Evolutionary conservation across 768 basidiomycete species (phyloP).

Genomic region (Phaffia tasmanica): DNA sequence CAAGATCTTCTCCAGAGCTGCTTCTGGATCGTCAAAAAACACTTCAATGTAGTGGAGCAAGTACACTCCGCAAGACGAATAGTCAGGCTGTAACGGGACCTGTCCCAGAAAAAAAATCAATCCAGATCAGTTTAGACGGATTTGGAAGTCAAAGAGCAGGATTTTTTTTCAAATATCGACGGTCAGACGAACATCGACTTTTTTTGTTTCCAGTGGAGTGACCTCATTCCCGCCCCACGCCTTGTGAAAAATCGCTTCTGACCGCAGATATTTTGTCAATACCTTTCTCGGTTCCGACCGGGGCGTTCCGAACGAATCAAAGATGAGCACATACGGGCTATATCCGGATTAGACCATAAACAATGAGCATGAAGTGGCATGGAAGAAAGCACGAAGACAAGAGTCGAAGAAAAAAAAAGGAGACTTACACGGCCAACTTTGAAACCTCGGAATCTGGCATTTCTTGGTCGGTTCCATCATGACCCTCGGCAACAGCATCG

Average conservation of each 20-base stretch:
- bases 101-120: conserved; percentile 33
- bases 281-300: conserved; percentile 45
- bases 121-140: background rate
- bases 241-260: conserved; percentile 66
- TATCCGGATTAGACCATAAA: background rate
- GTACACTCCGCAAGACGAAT: conserved; percentile 84
- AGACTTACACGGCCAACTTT: background rate
- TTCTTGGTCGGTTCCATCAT: background rate
- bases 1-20: conserved; percentile 47
- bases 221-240: conserved; percentile 33
- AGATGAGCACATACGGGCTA: conserved; percentile 71
- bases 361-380: background rate
- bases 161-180: background rate
- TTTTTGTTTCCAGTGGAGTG: conserved; percentile 11
- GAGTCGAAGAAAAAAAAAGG: background rate
- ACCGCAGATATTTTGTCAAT: conserved; percentile 55
- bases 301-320: conserved; percentile 72
- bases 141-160: background rate
- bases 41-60: conserved; percentile 72
- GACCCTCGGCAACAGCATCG: background rate
- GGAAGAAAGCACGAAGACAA: background rate
- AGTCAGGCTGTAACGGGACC: conserved; percentile 84
- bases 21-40: conserved; percentile 56
- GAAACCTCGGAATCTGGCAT: background rate
- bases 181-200: conserved; percentile 26